phyloP scores from a whole-genome alignment of 2,329 filamentous ascomycete genomes.

The Pseudogymnoascus sp. region DNA sequence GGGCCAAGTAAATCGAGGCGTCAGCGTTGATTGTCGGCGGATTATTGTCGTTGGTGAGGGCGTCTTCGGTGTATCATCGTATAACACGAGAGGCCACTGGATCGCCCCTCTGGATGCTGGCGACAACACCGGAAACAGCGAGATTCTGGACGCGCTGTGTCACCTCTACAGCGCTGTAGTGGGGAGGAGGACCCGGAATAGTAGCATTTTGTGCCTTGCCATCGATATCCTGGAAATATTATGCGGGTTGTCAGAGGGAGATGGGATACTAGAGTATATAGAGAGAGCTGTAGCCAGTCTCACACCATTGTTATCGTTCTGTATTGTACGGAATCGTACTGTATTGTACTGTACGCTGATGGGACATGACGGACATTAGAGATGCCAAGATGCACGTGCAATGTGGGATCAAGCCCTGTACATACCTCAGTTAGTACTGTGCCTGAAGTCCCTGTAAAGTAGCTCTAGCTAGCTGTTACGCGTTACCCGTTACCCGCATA shows the following conservation, averaged over 20 bases:
- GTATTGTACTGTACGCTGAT: neutral
- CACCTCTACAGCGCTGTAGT: neutral
- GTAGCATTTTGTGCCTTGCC: neutral
- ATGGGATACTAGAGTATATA: neutral
- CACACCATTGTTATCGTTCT: neutral
- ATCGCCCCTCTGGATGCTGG: neutral
- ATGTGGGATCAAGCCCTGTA: too few species aligned
- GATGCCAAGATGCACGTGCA: too few species aligned
- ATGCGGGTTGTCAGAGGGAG: neutral
- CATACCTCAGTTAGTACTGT: neutral
- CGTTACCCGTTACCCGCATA: neutral
- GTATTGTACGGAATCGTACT: neutral
- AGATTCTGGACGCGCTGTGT: neutral
- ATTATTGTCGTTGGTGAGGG: neutral
- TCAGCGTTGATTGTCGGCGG: neutral
- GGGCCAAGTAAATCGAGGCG: neutral
- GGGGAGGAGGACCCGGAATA: neutral
- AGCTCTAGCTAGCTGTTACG: neutral
- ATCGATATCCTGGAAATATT: neutral
- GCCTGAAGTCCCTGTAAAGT: neutral
- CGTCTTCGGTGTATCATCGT: neutral
- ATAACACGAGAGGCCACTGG: neutral
- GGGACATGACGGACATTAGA: neutral
- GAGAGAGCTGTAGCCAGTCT: neutral
- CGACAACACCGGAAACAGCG: neutral